Evolutionary conservation across 2,329 filamentous ascomycete genomes (phyloP).

Genomic region (Colletotrichum sansevieriae): DNA sequence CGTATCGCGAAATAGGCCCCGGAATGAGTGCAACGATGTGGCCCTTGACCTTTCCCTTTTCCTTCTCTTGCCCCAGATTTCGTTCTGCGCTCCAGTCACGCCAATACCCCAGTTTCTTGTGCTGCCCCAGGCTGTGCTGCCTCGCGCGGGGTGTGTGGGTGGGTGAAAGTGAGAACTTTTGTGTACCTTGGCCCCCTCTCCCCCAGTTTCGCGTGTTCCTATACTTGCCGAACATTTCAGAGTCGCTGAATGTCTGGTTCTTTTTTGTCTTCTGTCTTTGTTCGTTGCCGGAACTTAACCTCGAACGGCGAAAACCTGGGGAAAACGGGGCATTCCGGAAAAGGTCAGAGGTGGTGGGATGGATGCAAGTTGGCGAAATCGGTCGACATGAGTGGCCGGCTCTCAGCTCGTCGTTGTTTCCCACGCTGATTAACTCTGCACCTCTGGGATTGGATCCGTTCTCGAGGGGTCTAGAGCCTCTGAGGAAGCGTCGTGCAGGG

Average conservation of each 20-base stretch:
- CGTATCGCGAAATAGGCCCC: constrained; percentile 29
- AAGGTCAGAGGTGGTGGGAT: not conserved
- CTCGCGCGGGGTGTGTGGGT: not conserved
- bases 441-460: constrained; percentile 16
- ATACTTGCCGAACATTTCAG: constrained; percentile 33
- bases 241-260: not conserved
- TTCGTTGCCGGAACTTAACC: constrained; percentile 16
- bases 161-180: too few relatives aligned
- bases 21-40: constrained; percentile 28
- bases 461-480: constrained; percentile 27
- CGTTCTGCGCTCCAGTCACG: constrained; percentile 17
- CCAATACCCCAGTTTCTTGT: constrained; percentile 23
- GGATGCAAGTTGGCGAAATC: not conserved
- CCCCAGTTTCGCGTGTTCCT: constrained; percentile 25
- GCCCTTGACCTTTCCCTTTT: not conserved
- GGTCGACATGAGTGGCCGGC: constrained; percentile 25
- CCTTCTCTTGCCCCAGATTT: constrained; percentile 29
- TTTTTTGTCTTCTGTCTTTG: not conserved
- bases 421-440: not conserved
- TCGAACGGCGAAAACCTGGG: constrained; percentile 30
- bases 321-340: constrained; percentile 26
- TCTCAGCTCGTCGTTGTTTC: constrained; percentile 3
- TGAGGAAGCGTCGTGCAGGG: not conserved
- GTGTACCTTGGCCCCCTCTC: not conserved
- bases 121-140: not conserved